phyloP scores from a whole-genome alignment of 2,329 filamentous ascomycete species.

The Aspergillus aculeatinus region DNA sequence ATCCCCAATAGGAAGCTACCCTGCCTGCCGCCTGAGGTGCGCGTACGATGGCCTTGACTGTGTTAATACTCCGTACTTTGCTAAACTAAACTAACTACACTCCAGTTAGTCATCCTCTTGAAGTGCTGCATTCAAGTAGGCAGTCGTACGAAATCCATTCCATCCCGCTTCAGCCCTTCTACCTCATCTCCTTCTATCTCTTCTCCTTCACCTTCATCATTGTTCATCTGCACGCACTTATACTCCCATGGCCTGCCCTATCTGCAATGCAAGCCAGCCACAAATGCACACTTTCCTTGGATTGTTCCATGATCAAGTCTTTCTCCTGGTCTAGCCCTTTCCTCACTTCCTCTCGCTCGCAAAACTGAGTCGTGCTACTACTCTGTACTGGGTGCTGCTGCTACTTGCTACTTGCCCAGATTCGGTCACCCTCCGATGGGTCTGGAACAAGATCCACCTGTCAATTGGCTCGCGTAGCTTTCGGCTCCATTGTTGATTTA shows the following conservation, averaged over 20 bases:
- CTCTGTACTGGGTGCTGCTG: neutral
- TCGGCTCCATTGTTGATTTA: neutral
- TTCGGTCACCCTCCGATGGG: neutral
- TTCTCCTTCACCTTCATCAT: neutral
- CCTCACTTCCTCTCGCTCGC: neutral
- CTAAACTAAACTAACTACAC: neutral
- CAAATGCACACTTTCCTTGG: neutral
- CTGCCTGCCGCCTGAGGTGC: too few species aligned
- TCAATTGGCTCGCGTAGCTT: constrained; percentile 8
- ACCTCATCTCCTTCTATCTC: neutral
- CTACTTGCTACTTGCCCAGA: neutral
- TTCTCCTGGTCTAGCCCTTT: neutral
- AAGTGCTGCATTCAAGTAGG: too few species aligned
- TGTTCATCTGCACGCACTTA: neutral
- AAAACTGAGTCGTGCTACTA: neutral
- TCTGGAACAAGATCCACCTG: neutral
- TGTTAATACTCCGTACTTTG: too few species aligned
- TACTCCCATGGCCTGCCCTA: neutral
- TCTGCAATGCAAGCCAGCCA: neutral
- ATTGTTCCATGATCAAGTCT: neutral
- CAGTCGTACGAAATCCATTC: too few species aligned
- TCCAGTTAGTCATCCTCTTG: too few species aligned
- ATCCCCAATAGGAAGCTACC: neutral
- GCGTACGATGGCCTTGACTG: too few species aligned
- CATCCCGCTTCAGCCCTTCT: neutral